Base-by-base conservation (phyloP, 176 grass and related monocot species). In the Pontederia crassipes region DNA sequence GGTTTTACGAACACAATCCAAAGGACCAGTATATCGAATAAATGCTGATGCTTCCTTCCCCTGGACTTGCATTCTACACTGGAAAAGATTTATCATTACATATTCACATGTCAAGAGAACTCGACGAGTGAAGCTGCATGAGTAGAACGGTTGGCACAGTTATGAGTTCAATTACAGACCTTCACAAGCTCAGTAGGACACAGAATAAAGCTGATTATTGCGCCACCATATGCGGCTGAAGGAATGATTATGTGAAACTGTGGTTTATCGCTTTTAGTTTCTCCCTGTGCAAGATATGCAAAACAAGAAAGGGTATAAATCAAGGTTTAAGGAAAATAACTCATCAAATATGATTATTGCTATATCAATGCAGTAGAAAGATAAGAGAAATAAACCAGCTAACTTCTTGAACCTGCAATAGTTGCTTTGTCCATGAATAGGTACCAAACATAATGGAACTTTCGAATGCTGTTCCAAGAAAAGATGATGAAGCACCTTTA, bases 11-110 rank as follows among this genome's bases (percentile, higher is more conserved):
- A 81, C 91, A 75, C 83, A 87, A 81, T 96, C 86, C 59, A 96
- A 61, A 69, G 91, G 91, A 24, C 91, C 85, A 20, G 72, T 78
- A 66, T 87, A 96, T 62, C 72, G 81, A 51, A 79, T 65, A 80
- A 68, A 77, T 26, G 58, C 69, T 60, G 66, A 8, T 45, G 70
- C 15, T 59, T 84, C 73, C 77, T 90, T 96, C 58, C 91, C 91
- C 85, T 96, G 91, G 75, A 90, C 91, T 96, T 96, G 86, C 86
- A 96, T 96, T 83, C 91, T 96, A 85, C 91, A 90, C 86, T 96
- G 86, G 69, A 96, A 28, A 84, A 53, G 45, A 80, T 72, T 90
- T 65, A 50, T 61, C 57, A 77, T 89, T 83, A 82, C 63, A 86
- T 81, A 64, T 79, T 61, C 75, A 83, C 60, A 70, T 61, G 17